Conservation (phyloP, 495 filamentous ascomycete species). For the Aspergillus egyptiacus region DNA sequence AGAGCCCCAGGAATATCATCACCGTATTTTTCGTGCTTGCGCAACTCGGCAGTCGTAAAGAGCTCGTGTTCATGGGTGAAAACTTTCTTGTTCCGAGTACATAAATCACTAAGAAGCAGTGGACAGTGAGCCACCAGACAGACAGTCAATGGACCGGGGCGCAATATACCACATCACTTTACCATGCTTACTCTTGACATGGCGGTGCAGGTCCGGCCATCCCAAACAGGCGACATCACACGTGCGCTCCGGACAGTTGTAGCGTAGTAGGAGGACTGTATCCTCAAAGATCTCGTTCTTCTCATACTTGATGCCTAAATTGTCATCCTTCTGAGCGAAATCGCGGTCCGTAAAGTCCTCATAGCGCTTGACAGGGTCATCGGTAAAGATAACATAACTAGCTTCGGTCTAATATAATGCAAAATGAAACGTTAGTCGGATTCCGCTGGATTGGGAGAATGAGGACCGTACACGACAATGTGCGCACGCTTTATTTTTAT, state of each 20-base stretch:
- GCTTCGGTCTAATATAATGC: conserved; percentile 56
- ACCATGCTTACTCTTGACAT: conserved; percentile 74
- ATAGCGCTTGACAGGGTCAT: conserved; percentile 70
- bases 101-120: conserved; percentile 58
- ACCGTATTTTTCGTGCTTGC: conserved; percentile 81
- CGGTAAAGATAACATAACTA: conserved; percentile 84
- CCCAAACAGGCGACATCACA: conserved; percentile 86
- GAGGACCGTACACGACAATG: conserved; percentile 71
- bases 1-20: conserved; percentile 86
- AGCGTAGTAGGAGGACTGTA: conserved; percentile 77
- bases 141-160: not conserved
- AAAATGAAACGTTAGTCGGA: conserved; percentile 1
- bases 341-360: conserved; percentile 71
- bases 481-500: conserved; percentile 90
- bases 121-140: conserved; percentile 4
- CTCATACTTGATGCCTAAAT: conserved; percentile 86
- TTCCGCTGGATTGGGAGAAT: not conserved
- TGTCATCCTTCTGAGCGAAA: conserved; percentile 67
- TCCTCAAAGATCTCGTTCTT: conserved; percentile 82
- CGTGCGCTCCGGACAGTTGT: conserved; percentile 81
- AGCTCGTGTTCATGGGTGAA: conserved; percentile 97
- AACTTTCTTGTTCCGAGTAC: conserved; percentile 91
- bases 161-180: conserved; percentile 76
- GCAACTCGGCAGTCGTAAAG: conserved; percentile 75
- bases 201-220: conserved; percentile 92